These are phyloP conservation scores for Pyrenochaeta sp. DNA, from an alignment of 2,329 filamentous ascomycete species.

Conservation along the genomic window DNA sequence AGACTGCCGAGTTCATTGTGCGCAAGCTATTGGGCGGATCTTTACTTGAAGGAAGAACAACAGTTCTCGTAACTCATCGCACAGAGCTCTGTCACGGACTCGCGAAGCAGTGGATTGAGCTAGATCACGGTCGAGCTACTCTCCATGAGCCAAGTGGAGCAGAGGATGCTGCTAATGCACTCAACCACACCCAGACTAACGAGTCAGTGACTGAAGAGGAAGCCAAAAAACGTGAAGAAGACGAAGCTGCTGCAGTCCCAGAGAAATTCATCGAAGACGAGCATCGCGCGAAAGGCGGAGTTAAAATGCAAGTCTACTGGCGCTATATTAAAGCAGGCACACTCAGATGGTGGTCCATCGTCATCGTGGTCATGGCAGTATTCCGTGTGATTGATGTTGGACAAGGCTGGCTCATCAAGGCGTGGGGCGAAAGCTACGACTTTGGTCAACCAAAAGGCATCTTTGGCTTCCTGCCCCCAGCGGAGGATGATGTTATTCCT, in stretches of 20 bases:
- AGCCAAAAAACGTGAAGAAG: constrained; percentile 44
- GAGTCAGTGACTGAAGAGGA: constrained; percentile 48
- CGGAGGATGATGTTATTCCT: constrained; percentile 71
- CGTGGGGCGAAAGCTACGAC: constrained; percentile 82
- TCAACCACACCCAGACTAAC: constrained; percentile 50
- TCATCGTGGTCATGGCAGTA: constrained; percentile 69
- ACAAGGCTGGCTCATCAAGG: constrained; percentile 83
- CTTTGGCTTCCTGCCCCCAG: constrained; percentile 67
- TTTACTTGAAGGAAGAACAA: constrained; percentile 62
- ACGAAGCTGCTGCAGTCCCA: constrained; percentile 63
- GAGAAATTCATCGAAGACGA: constrained; percentile 85
- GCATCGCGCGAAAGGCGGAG: constrained; percentile 75
- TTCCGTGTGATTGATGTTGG: constrained; percentile 72
- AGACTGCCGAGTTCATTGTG: constrained; percentile 70
- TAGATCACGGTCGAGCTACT: constrained; percentile 67
- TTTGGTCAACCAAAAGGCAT: constrained; percentile 35
- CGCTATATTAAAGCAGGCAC: constrained; percentile 84
- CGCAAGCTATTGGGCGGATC: constrained; percentile 64
- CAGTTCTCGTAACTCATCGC: constrained; percentile 71
- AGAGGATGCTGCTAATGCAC: constrained; percentile 56
- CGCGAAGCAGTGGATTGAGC: constrained; percentile 76
- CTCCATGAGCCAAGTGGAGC: constrained; percentile 53
- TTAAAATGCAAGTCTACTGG: constrained; percentile 81
- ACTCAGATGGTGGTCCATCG: constrained; percentile 73
- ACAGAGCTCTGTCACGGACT: constrained; percentile 76